Conservation (phyloP, 2,329 filamentous ascomycete species). For the Diaporthe sp. region DNA sequence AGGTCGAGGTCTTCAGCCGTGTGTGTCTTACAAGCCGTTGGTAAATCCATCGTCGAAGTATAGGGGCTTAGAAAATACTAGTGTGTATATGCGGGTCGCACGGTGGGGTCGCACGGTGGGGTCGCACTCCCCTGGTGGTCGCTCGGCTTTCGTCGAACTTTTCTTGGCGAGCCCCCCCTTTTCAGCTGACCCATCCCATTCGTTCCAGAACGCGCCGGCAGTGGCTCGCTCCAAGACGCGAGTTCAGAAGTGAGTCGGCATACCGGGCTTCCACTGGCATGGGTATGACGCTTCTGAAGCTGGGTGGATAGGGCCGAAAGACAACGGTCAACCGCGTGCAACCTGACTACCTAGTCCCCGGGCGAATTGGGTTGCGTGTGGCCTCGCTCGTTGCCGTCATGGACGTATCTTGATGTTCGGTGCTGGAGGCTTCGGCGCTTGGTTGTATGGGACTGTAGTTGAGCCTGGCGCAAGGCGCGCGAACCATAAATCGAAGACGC, state of each 20-base stretch:
- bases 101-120: slow-evolving; percentile 22
- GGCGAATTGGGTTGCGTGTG: neutral
- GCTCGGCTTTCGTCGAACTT: slow-evolving; percentile 28
- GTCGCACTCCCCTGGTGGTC: slow-evolving; percentile 28
- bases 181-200: slow-evolving; percentile 28
- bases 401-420: neutral
- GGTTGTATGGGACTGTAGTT: neutral
- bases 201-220: slow-evolving; percentile 29
- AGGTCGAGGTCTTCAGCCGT: slow-evolving; percentile 27
- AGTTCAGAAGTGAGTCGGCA: slow-evolving; percentile 12
- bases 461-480: slow-evolving; percentile 26
- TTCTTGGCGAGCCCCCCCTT: slow-evolving; percentile 31
- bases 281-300: slow-evolving; percentile 6
- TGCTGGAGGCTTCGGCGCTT: neutral
- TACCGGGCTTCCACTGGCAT: slow-evolving; percentile 15
- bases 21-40: slow-evolving; percentile 19
- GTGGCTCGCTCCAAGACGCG: slow-evolving; percentile 15
- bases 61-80: slow-evolving; percentile 3
- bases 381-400: neutral
- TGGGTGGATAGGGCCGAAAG: neutral
- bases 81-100: neutral
- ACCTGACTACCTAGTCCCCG: slow-evolving; percentile 5
- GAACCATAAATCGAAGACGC: slow-evolving; percentile 20
- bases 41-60: slow-evolving; percentile 9
- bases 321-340: slow-evolving; percentile 12